Evolutionary conservation across 768 basidiomycete genomes (phyloP), one percentile per base, ranked within the genome.

Genomic region (Heimioporus sp.): DNA sequence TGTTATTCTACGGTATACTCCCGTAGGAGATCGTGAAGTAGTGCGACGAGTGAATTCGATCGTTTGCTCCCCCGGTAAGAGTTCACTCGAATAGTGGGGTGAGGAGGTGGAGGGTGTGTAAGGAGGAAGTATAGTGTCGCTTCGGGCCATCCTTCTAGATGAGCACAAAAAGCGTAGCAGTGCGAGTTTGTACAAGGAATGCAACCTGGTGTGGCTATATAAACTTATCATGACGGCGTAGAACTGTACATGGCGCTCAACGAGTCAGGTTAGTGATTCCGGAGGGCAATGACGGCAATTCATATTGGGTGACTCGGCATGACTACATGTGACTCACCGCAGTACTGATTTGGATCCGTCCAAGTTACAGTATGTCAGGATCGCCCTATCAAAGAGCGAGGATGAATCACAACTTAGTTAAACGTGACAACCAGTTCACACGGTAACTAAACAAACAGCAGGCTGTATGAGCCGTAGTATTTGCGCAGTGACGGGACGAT

Each of bases 51-150:
- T 76, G 42, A 72, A 73, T 35, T 79, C 76, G 2, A 87, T 71
- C 3, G 72, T 70, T 50, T 69, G 70, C 57, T 87, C 86, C 41
- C 76, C 80, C 10, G 65, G 69, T 2, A 72, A 64, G 46, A 76
- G 82, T 41, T 75, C 71, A 31, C 58, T 73, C 42, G 86, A 81
- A 62, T 87, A 87, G 0, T 61, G 55, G 0, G 86, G 85, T 1
- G 78, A 74, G 11, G 80, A 77, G 0, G 68, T 63, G 3, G 83
- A 77, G 4, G 79, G 74, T 0, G 80, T 73, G 60, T 86, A 87
- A 8, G 63, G 60, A 5, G 85, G 80, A 5, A 85, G 80, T 8
- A 79, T 71, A 8, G 54, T 55, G 31, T 52, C 46, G n/a, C 42
- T 39, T 31, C 24, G 13, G 32, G 10, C 48, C 53, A 59, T 59